These are phyloP conservation scores for Cydonia oblonga DNA, from an alignment of 331 rosid species.

Conservation along the genomic window DNA sequence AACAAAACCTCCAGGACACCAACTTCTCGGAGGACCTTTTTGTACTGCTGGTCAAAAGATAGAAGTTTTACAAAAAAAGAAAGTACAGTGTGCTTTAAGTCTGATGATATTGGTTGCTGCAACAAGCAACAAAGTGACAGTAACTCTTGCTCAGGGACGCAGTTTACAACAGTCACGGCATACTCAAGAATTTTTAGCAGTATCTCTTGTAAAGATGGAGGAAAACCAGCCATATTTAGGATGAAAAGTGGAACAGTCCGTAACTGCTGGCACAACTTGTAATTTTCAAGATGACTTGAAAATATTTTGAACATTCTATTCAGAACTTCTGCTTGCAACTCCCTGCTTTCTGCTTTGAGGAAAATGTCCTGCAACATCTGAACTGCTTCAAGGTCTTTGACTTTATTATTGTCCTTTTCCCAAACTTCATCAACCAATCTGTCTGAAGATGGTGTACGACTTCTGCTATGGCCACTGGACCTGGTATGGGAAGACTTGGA, in stretches of 20 bases:
- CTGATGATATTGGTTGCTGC: conserved; percentile 94
- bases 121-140: conserved; percentile 96
- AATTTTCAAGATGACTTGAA: conserved; percentile 92
- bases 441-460: conserved; percentile 59
- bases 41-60: conserved; percentile 96
- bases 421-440: conserved; percentile 67
- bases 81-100: conserved; percentile 81
- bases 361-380: conserved; percentile 99
- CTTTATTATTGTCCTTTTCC: conserved; percentile 84
- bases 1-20: conserved; percentile 92
- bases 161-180: conserved; percentile 97
- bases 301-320: conserved; percentile 92
- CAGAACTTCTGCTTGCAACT: conserved; percentile 91
- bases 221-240: conserved; percentile 88
- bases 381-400: conserved; percentile 97
- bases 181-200: conserved; percentile 97
- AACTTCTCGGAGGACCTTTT: conserved; percentile 98
- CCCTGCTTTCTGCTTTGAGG: conserved; percentile 72
- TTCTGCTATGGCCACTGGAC: conserved; percentile 58
- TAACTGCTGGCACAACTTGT: conserved; percentile 85
- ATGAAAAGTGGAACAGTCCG: conserved; percentile 95
- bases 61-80: conserved; percentile 89
- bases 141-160: conserved; percentile 98
- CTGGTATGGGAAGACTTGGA: conserved; percentile 56
- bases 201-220: conserved; percentile 75